Percentiles rank a stretch among this genome's conserved stretches.
Evolutionary conservation across 371 early-diverging fungal species (phyloP).

Genomic region (Apophysomyces trapeziformis): DNA sequence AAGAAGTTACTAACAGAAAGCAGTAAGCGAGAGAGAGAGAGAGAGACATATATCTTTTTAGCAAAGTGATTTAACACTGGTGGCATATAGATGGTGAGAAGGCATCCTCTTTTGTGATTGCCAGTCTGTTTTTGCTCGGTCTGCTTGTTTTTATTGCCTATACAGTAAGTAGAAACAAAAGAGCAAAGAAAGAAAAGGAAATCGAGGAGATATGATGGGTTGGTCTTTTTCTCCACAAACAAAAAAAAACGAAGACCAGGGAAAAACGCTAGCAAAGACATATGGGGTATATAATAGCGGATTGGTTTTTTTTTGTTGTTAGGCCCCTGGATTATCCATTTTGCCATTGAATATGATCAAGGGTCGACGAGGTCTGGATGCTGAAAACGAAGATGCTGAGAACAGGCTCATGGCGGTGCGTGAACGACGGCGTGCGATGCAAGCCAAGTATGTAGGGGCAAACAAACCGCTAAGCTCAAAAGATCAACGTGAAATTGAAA

Average conservation of each 20-base stretch:
- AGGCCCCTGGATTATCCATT: constrained; percentile 64
- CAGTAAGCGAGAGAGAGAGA: constrained; percentile 35
- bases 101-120: constrained; percentile 47
- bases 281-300: no score
- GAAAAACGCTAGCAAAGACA: no score
- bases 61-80: background rate
- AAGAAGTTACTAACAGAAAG: constrained; percentile 48
- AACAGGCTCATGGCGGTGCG: constrained; percentile 37
- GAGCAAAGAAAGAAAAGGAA: no score
- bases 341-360: constrained; percentile 56
- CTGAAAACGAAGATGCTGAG: constrained; percentile 44
- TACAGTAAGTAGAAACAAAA: constrained; percentile 35
- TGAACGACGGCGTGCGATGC: constrained; percentile 49
- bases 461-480: constrained; percentile 34
- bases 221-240: background rate
- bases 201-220: background rate
- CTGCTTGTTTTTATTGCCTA: constrained; percentile 48
- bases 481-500: constrained; percentile 51
- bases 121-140: constrained; percentile 42
- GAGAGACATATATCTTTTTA: background rate
- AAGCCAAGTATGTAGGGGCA: constrained; percentile 37
- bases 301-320: background rate
- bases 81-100: constrained; percentile 41
- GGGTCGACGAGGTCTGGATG: constrained; percentile 41
- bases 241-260: no score